Percentiles rank a stretch among this genome's conserved stretches.
These are phyloP conservation scores for Casuarina glauca DNA, from an alignment of 306 rosid species.

Conservation along the genomic window DNA sequence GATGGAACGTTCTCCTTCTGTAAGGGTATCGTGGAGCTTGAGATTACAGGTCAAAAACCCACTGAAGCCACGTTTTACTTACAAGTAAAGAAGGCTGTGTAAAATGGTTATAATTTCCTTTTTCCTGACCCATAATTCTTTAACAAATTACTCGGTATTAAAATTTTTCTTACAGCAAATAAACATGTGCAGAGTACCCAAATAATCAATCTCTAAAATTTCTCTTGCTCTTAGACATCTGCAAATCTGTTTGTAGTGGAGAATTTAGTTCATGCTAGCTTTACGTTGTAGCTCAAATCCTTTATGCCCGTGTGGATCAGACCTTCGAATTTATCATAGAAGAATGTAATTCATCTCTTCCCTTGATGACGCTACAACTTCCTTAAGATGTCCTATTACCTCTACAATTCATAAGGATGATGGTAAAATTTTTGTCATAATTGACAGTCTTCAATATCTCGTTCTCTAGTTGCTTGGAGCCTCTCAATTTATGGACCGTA, in stretches of 20 bases:
- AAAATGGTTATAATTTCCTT: neutral
- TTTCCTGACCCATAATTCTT: constrained; percentile 5
- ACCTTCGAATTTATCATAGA: constrained; percentile 1
- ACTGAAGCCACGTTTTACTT: neutral
- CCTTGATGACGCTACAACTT: neutral
- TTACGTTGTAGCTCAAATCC: constrained; percentile 10
- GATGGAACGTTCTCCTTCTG: no score
- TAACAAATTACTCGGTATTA: neutral
- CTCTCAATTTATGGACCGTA: neutral
- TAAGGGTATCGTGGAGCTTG: no score
- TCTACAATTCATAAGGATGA: neutral
- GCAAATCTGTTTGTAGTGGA: neutral
- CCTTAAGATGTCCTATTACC: neutral
- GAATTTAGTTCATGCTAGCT: constrained; percentile 1
- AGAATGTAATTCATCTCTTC: neutral
- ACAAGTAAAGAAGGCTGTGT: neutral
- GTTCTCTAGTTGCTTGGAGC: neutral
- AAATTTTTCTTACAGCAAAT: neutral
- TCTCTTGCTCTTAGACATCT: neutral
- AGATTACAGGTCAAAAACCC: neutral
- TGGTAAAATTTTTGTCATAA: no score
- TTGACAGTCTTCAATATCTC: neutral
- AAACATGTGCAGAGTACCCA: neutral
- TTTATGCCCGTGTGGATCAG: neutral
- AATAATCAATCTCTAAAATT: neutral